These are phyloP conservation scores for Nicotiana undulata DNA, from an alignment of 257 asterid genomes.

Conservation along the genomic window DNA sequence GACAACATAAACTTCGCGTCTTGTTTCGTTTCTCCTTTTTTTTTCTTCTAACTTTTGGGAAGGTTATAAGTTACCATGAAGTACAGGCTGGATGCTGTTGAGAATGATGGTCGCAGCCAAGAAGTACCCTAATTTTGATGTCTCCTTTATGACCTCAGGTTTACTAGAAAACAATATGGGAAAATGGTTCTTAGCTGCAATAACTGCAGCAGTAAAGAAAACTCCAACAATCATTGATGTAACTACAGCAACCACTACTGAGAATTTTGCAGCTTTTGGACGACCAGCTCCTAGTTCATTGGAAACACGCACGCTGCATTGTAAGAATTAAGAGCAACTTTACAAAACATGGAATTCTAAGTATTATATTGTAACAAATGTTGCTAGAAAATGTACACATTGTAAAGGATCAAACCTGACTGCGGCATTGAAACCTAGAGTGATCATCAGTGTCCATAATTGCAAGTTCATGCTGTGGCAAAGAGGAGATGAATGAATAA, in stretches of 20 bases:
- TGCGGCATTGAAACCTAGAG: slow-evolving; percentile 80
- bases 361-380: background rate
- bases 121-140: slow-evolving; percentile 54
- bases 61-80: slow-evolving; percentile 41
- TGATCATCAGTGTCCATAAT: slow-evolving; percentile 62
- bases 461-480: slow-evolving; percentile 61
- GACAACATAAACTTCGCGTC: background rate
- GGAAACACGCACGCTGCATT: slow-evolving; percentile 59
- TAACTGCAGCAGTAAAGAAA: slow-evolving; percentile 31
- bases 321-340: too few relatives aligned
- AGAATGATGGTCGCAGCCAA: slow-evolving; percentile 57
- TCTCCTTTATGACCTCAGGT: slow-evolving; percentile 39
- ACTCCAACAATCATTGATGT: slow-evolving; percentile 49
- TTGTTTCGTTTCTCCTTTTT: background rate
- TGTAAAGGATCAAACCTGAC: slow-evolving; percentile 37
- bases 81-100: slow-evolving; percentile 73
- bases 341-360: background rate
- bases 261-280: slow-evolving; percentile 66
- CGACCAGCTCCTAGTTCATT: slow-evolving; percentile 71
- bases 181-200: slow-evolving; percentile 34
- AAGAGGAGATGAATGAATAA: background rate
- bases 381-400: background rate
- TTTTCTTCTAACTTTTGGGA: too few relatives aligned
- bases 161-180: slow-evolving; percentile 47
- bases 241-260: slow-evolving; percentile 39